Evolutionary conservation across 495 filamentous ascomycete genomes (phyloP).

Genomic region (Delitschia confertaspora): DNA sequence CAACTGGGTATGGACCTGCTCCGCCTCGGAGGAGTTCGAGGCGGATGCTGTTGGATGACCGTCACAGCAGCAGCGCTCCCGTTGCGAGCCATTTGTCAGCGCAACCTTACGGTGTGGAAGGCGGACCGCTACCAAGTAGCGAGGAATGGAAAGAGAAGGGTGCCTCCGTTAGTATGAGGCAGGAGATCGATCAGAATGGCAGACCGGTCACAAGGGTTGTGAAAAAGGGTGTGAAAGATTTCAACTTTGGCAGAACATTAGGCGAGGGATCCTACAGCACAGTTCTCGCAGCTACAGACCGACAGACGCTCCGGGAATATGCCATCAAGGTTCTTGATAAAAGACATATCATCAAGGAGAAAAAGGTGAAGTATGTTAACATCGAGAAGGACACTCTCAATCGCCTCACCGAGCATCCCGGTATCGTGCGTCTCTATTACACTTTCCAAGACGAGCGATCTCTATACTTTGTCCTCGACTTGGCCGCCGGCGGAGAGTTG

Average conservation of each 20-base stretch:
- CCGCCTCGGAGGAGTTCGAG: constrained; percentile 58
- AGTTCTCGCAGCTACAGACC: constrained; percentile 87
- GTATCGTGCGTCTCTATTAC: constrained; percentile 94
- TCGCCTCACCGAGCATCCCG: constrained; percentile 89
- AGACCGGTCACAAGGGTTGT: constrained; percentile 70
- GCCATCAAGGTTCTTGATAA: constrained; percentile 99
- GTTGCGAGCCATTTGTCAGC: constrained; percentile 34
- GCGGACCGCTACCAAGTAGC: constrained; percentile 57
- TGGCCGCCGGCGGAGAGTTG: constrained; percentile 87
- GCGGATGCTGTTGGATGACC: constrained; percentile 46
- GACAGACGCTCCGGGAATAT: constrained; percentile 91
- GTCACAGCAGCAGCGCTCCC: constrained; percentile 33
- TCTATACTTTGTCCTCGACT: constrained; percentile 92
- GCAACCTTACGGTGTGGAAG: constrained; percentile 53
- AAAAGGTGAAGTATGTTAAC: constrained; percentile 99
- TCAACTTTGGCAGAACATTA: constrained; percentile 82
- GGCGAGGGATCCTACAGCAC: constrained; percentile 98
- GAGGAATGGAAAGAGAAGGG: constrained; percentile 96
- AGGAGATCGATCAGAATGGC: constrained; percentile 76
- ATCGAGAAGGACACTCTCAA: constrained; percentile 99
- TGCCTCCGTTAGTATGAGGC: constrained; percentile 67
- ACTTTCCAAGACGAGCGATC: constrained; percentile 97
- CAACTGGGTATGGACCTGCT: constrained; percentile 45
- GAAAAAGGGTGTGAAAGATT: constrained; percentile 97
- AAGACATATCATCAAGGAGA: constrained; percentile 98